Evolutionary conservation across 768 basidiomycete species (phyloP), one percentile per base, ranked within the genome.

Genomic region (Inosperma sp.): DNA sequence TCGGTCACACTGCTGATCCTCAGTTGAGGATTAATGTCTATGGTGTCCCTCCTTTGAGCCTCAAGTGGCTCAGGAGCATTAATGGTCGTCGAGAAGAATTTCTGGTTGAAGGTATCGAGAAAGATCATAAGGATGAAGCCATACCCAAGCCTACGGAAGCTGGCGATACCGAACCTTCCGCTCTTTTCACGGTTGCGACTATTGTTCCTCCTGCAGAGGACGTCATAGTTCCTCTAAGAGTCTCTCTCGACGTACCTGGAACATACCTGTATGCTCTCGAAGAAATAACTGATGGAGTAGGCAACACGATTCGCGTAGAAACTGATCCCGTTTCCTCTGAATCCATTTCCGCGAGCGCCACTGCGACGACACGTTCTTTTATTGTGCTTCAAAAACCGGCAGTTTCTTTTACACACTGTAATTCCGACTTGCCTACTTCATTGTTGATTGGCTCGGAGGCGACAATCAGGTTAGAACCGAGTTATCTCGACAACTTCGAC

Each of bases 41-140:
- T 51, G 89, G 88, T 7, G 81, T 88, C 7, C 86, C 88, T 16
- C 87, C 88, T 9, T 73, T 92, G 58, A 86, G 82, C 59, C 72
- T 93, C 35, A 78, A 80, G 35, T 92, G 89, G 89, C 75, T 80
- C 59, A 81, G 83, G 54, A 80, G 83, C 19, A 70, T 83, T 35
- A 83, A 82, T 49, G 82, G 81, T 9, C 73, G 75, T 54, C 73
- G 76, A 48, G 88, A 93, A 60, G 73, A 78, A 37, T 87, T 87
- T 55, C 68, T 86, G 33, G 88, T 93, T 2, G 91, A 93, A 60
- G 91, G 92, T 7, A 89, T 94, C 42, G 86, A 90, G 63, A 79
- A 77, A 31, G 74, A 75, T 19, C 72, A 74, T 37, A 65, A 72
- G 21, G 56, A 58, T 35, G 48, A 50, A 9, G 44, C n/a, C 21